phyloP scores from a whole-genome alignment of 73 alveolate species.

The Symbiodinium natans region DNA sequence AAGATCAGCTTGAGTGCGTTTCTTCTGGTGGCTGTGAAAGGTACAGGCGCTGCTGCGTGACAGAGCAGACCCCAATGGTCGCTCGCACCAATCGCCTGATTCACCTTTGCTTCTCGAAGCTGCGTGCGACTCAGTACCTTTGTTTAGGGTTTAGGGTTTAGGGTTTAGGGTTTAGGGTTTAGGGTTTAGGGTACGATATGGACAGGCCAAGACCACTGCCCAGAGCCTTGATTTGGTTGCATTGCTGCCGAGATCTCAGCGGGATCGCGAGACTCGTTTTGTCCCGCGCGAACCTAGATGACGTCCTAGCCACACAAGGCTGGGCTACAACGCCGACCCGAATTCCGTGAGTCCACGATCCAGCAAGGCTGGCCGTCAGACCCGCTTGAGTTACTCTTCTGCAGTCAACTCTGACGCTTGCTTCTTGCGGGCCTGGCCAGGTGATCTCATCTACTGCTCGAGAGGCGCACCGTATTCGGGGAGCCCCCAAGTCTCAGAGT shows the following conservation, averaged over 20 bases:
- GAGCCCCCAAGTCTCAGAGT: too few relatives aligned
- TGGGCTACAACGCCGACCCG: constrained; percentile 65
- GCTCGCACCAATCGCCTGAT: background rate
- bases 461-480: too few relatives aligned
- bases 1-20: too few relatives aligned
- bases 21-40: too few relatives aligned
- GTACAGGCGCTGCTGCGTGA: constrained; percentile 80
- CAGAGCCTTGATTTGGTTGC: constrained; percentile 63
- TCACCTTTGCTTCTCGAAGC: constrained; percentile 15
- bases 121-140: background rate
- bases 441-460: too few relatives aligned
- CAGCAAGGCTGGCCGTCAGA: constrained; percentile 36
- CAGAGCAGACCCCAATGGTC: constrained; percentile 77
- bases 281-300: too few relatives aligned
- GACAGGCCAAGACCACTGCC: background rate
- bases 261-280: background rate
- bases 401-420: too few relatives aligned
- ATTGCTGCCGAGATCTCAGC: constrained; percentile 22
- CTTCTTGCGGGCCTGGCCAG: too few relatives aligned
- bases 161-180: background rate
- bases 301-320: constrained; percentile 3
- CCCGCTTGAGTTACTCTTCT: too few relatives aligned
- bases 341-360: background rate
- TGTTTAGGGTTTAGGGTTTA: too few relatives aligned
- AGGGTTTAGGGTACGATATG: background rate